Conservation (phyloP, 202 grass and related monocot genomes). For the Panicum hallii region DNA sequence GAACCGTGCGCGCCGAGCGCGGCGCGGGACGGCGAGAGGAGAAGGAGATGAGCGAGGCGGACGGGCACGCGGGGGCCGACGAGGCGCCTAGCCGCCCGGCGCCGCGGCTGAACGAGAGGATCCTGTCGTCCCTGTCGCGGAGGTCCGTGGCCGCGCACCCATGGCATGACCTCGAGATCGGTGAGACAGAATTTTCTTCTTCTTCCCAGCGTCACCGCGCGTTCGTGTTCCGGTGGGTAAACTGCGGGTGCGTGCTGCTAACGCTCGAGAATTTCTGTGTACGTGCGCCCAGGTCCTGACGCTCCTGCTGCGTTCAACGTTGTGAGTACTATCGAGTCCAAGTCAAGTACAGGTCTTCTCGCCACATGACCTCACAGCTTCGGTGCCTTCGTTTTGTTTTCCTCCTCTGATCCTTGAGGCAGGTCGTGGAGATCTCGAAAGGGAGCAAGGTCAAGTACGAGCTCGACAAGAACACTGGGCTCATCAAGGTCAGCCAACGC, state of each 20-base stretch:
- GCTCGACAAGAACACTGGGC: slow-evolving; percentile 77
- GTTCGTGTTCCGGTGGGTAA: not conserved
- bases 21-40: not conserved
- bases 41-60: slow-evolving; percentile 7
- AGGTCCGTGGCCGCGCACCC: slow-evolving; percentile 76
- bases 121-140: slow-evolving; percentile 64
- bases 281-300: slow-evolving; percentile 51
- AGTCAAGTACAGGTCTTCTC: not conserved
- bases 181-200: not conserved
- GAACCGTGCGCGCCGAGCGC: not conserved
- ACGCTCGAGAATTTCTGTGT: not conserved
- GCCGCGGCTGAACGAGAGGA: slow-evolving; percentile 65
- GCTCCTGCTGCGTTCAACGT: slow-evolving; percentile 74
- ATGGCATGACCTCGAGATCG: slow-evolving; percentile 61
- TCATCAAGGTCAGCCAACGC: slow-evolving; percentile 59
- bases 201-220: not conserved
- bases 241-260: not conserved
- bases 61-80: not conserved
- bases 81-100: not conserved
- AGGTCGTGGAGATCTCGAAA: slow-evolving; percentile 74
- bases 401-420: not conserved
- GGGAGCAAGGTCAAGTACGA: slow-evolving; percentile 67
- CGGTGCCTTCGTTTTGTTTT: not conserved
- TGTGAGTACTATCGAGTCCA: slow-evolving; percentile 32
- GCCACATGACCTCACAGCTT: not conserved